Evolutionary conservation across 768 basidiomycete species (phyloP), one percentile per base, ranked within the genome.

Genomic region (Flagelloscypha sp.): DNA sequence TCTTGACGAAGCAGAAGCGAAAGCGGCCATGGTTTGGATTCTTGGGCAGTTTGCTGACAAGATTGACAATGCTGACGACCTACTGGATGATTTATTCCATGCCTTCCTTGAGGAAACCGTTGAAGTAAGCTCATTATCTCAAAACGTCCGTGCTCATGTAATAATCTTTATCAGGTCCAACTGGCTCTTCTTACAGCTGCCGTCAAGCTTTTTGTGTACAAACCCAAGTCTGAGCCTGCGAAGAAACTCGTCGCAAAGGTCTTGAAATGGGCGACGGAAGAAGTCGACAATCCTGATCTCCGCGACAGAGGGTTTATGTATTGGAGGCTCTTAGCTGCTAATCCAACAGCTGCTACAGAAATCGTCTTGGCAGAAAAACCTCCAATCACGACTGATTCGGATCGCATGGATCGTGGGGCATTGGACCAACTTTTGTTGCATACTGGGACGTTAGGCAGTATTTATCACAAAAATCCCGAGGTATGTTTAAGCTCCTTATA

Each of bases 241-340:
- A 93, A 95, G 52, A 79, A 84, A 35, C 69, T 98, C 6, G 85
- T 98, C 7, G 88, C 90, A 53, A 95, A 92, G 52, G 85, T 98
- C 5, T 68, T 99, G 28, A 97, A 98, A 54, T 89, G 88, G 82
- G 82, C 90, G 9, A 99, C 95, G 6, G 94, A 99, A 55, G 87
- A 95, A 46, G 79, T 95, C 36, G 95, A 99, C 56, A 99, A 99
- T 53, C 95, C 95, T 6, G 95, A 99, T 65, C 67, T 99, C 15
- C 75, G 95, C 22, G 95, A 99, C 58, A 70, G 95, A 42, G 95
- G 95, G 3, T 98, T 93, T 65, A 98, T 99, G 85, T 99, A 98
- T 61, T 99, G 95, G 95, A 79, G 95, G 24, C 71, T 99, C 62
- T 72, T 98, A 29, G 93, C 94, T 7, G 82, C 90, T 49, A 90